phyloP scores from a whole-genome alignment of 306 rosid genomes.

The Quercus aquifolioides region DNA sequence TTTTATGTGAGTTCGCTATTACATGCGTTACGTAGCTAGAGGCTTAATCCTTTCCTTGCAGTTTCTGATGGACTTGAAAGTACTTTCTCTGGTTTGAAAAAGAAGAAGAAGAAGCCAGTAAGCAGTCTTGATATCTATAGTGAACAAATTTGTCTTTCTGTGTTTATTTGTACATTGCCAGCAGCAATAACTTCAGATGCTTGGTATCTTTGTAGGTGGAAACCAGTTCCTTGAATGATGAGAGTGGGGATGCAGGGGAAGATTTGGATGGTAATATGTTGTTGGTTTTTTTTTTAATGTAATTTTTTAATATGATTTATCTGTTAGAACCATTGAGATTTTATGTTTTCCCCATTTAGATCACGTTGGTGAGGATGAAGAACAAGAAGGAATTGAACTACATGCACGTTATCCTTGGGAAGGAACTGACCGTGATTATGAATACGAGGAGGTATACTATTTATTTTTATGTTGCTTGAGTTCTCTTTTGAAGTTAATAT shows the following conservation, averaged over 20 bases:
- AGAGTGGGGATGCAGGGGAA: constrained; percentile 36
- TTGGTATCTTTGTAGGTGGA: constrained; percentile 35
- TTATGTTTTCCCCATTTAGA: constrained; percentile 35
- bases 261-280: constrained; percentile 36
- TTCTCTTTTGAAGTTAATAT: not conserved
- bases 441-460: constrained; percentile 67
- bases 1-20: not conserved
- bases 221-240: constrained; percentile 30
- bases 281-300: too few species aligned
- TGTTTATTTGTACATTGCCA: not conserved
- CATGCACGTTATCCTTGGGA: constrained; percentile 80
- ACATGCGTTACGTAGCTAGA: not conserved
- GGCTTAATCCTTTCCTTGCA: constrained; percentile 21
- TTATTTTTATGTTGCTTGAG: not conserved
- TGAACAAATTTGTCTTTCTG: not conserved
- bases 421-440: constrained; percentile 83
- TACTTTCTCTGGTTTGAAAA: constrained; percentile 46
- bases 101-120: constrained; percentile 54
- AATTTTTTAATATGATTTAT: not conserved
- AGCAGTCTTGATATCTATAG: not conserved
- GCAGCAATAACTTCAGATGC: not conserved
- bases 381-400: constrained; percentile 40
- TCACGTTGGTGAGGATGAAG: constrained; percentile 55
- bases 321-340: not conserved
- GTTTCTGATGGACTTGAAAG: constrained; percentile 47